These are phyloP conservation scores for Mangifera indica DNA, from an alignment of 345 rosid species.

Conservation along the genomic window DNA sequence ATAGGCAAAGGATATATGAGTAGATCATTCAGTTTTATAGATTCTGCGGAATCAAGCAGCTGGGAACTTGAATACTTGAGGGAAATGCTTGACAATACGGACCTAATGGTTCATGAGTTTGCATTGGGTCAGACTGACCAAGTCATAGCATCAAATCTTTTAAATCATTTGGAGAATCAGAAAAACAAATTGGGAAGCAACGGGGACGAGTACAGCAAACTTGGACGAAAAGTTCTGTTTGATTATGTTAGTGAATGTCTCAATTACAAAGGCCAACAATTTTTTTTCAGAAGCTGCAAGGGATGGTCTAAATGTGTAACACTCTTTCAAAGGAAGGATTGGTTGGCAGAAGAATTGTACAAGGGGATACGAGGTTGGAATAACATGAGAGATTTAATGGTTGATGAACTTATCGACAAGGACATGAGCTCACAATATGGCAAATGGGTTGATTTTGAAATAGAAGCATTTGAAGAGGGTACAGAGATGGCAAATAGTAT, in stretches of 20 bases:
- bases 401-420: conserved; percentile 77
- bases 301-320: conserved; percentile 37
- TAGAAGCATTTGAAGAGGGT: conserved; percentile 68
- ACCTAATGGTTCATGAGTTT: conserved; percentile 41
- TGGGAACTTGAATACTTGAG: conserved; percentile 66
- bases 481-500: conserved; percentile 57
- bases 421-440: conserved; percentile 72
- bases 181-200: conserved; percentile 21
- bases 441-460: conserved; percentile 67
- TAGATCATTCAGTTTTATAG: conserved; percentile 25
- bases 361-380: conserved; percentile 53
- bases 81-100: conserved; percentile 42
- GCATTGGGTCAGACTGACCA: conserved; percentile 38
- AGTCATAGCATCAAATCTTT: conserved; percentile 40
- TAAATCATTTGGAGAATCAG: conserved; percentile 48
- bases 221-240: conserved; percentile 50
- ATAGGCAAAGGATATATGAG: conserved; percentile 11
- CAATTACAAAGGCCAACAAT: conserved; percentile 31
- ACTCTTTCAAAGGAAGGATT: conserved; percentile 39
- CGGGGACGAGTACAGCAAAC: conserved; percentile 40
- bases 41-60: conserved; percentile 28
- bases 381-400: conserved; percentile 59
- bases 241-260: conserved; percentile 56
- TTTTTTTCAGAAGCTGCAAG: conserved; percentile 47
- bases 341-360: conserved; percentile 61